These are phyloP conservation scores for Ogataea angusta DNA, from an alignment of 805 yeast species.

Conservation along the genomic window DNA sequence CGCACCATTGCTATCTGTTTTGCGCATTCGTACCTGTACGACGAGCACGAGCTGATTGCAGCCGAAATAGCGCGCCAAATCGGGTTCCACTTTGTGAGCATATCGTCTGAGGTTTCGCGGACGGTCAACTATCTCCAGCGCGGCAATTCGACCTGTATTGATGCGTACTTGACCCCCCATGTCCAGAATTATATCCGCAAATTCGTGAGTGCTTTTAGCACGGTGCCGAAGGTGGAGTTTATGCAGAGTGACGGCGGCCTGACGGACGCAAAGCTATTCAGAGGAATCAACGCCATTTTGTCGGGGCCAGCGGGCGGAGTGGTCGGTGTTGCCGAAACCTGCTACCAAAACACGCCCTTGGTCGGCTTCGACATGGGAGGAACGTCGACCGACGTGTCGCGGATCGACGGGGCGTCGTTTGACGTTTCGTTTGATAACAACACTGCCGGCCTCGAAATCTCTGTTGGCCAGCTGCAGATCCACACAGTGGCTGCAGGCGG, in stretches of 20 bases:
- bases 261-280: slow-evolving; percentile 47
- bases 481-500: slow-evolving; percentile 59
- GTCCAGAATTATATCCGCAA: slow-evolving; percentile 37
- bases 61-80: slow-evolving; percentile 34
- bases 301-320: slow-evolving; percentile 63
- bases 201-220: slow-evolving; percentile 32
- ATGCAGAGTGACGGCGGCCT: slow-evolving; percentile 60
- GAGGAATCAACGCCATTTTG: slow-evolving; percentile 49
- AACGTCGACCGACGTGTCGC: slow-evolving; percentile 70
- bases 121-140: slow-evolving; percentile 37
- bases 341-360: slow-evolving; percentile 31
- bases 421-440: slow-evolving; percentile 58
- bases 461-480: slow-evolving; percentile 38
- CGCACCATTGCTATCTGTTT: slow-evolving; percentile 34
- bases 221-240: slow-evolving; percentile 42
- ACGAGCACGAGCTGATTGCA: slow-evolving; percentile 36
- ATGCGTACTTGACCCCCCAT: slow-evolving; percentile 42
- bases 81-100: slow-evolving; percentile 40
- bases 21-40: slow-evolving; percentile 36
- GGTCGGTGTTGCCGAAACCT: slow-evolving; percentile 53
- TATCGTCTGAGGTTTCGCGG: slow-evolving; percentile 36
- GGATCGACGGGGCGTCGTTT: slow-evolving; percentile 55
- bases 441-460: slow-evolving; percentile 39
- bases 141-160: slow-evolving; percentile 40
- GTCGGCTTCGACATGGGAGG: slow-evolving; percentile 42